phyloP scores from a whole-genome alignment of 495 filamentous ascomycete species.

The Cetradonia linearis region DNA sequence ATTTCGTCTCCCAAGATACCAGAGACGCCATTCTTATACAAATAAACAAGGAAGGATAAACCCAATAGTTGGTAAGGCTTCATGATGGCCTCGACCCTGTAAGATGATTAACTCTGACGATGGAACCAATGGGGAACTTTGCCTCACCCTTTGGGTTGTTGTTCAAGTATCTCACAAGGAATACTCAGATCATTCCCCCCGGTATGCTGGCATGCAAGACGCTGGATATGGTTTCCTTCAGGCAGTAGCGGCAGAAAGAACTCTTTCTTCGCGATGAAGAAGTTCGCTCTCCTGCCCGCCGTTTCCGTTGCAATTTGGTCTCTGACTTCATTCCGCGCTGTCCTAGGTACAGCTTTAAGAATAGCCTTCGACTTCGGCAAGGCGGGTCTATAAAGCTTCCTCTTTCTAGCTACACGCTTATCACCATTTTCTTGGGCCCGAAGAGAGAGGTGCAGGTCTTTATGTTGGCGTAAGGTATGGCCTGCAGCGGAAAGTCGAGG shows the following conservation, averaged over 20 bases:
- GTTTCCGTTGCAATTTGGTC: constrained; percentile 39
- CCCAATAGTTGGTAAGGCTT: constrained; percentile 57
- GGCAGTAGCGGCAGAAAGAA: constrained; percentile 46
- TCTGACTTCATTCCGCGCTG: constrained; percentile 34
- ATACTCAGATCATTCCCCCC: constrained; percentile 18
- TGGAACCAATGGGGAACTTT: neutral
- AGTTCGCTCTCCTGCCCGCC: constrained; percentile 38
- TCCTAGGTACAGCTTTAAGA: constrained; percentile 21
- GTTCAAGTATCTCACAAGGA: constrained; percentile 38
- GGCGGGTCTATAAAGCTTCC: neutral
- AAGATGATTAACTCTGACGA: constrained; percentile 6
- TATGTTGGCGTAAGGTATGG: constrained; percentile 22
- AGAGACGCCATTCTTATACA: constrained; percentile 49
- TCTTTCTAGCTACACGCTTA: constrained; percentile 13
- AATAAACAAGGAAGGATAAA: constrained; percentile 49
- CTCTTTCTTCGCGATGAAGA: constrained; percentile 42
- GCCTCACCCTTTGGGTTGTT: constrained; percentile 40
- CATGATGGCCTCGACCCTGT: constrained; percentile 40
- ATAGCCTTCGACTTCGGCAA: constrained; percentile 8
- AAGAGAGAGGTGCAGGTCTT: constrained; percentile 19
- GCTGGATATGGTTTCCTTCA: constrained; percentile 41
- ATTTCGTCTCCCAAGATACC: constrained; percentile 53
- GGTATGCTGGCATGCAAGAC: constrained; percentile 30
- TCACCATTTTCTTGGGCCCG: constrained; percentile 23
- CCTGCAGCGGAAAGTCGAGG: constrained; percentile 23